Evolutionary conservation across 2,329 filamentous ascomycete species (phyloP).

Genomic region (Aspergillus oerlinghausenensis): DNA sequence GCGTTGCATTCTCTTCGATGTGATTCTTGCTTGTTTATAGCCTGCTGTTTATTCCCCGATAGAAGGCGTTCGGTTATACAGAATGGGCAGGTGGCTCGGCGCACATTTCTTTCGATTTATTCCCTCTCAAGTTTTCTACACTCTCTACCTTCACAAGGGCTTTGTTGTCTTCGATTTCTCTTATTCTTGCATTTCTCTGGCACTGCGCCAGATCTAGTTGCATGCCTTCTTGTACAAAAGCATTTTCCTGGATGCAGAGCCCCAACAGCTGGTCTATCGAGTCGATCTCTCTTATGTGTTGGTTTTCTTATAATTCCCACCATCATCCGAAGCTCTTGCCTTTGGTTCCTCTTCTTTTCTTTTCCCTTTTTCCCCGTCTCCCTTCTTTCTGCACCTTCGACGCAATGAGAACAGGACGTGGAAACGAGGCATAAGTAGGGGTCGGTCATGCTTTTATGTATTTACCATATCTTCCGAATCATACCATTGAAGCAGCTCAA

Average conservation of each 20-base stretch:
- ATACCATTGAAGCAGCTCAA: constrained; percentile 8
- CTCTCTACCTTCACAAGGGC: constrained; percentile 1
- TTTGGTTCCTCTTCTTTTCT: constrained; percentile 7
- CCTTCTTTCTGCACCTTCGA: constrained; percentile 8
- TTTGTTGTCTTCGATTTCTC: constrained; percentile 2
- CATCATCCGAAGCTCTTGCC: not conserved
- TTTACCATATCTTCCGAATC: constrained; percentile 21
- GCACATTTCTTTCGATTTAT: constrained; percentile 21
- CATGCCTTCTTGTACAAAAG: constrained; percentile 30
- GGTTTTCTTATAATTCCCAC: constrained; percentile 2
- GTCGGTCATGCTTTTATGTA: constrained; percentile 12
- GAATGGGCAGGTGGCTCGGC: constrained; percentile 29
- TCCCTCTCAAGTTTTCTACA: constrained; percentile 7
- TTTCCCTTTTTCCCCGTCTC: constrained; percentile 6
- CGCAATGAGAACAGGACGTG: constrained; percentile 6
- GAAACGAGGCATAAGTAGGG: constrained; percentile 13
- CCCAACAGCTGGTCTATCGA: constrained; percentile 6
- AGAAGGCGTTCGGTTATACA: constrained; percentile 37
- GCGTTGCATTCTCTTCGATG: constrained; percentile 24
- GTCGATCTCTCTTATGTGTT: constrained; percentile 9
- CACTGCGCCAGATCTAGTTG: constrained; percentile 7
- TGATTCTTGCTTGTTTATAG: constrained; percentile 22
- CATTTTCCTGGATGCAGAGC: constrained; percentile 17
- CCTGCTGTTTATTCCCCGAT: constrained; percentile 34
- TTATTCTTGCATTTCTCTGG: constrained; percentile 9